Evolutionary conservation across 2,329 filamentous ascomycete species (phyloP), one percentile per base, ranked within the genome.

Genomic region (Pseudocercospora eumusae): DNA sequence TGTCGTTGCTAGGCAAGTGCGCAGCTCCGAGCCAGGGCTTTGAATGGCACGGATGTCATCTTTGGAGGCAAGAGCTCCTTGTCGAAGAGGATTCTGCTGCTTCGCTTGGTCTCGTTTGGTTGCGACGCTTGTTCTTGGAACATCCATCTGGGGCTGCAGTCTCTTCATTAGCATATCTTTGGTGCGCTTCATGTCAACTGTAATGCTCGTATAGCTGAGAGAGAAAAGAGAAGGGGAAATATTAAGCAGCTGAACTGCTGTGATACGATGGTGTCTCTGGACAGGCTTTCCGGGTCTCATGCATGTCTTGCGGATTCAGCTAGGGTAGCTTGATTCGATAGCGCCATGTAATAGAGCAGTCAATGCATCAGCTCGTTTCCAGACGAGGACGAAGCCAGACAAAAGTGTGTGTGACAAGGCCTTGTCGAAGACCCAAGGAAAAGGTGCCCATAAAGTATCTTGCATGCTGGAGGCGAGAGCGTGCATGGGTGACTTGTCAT

Each of bases 1-100:
- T 33, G 59, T 62, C 27, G 61, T 62, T 36, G 61, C 59, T 23
- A 67, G 61, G 15, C 56, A 57, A 36, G 57, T 65, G 18, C 63
- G 50, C 40, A 55, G 50, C 54, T 65, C 65, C 31, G 57, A 57
- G n/a, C 40, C 47, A 33, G 63, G 64, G 40, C 59, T 47, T 44
- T 58, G 42, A 27, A 66, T 59, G 40, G 61, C 59, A 42, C 52
- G 61, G 56, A 66, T 56, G 33, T 65, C 59, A 54, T 62, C 59
- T 56, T 67, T 67, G 9, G 59, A 55, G 54, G 62, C 63, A 54
- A 56, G 63, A 57, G 59, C 61, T 49, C 59, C 59, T 27, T 59
- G 59, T 27, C 58, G 40, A 56, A 57, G 15, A 56, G 60, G 59
- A 28, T 60, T 49, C 44, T 64, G 23, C 47, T 56, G 40, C 33